A percentile compares a stretch with the other conserved stretches of the same genome.
phyloP scores from a whole-genome alignment of 257 asterid species.

The Solanum rostratum region DNA sequence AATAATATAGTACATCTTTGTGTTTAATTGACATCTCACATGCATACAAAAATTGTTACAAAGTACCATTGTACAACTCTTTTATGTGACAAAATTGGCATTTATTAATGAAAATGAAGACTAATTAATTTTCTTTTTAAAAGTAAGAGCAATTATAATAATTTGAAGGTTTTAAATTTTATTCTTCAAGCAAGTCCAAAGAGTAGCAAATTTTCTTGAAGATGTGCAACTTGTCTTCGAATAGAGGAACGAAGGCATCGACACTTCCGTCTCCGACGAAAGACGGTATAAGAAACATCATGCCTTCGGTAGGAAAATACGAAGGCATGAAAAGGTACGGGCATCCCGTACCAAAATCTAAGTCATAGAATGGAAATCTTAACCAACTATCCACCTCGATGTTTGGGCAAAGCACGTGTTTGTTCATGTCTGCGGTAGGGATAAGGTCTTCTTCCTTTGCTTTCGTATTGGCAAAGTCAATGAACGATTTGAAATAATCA shows the following conservation, averaged over 20 bases:
- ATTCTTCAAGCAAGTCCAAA: conserved; percentile 19
- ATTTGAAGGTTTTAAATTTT: not conserved
- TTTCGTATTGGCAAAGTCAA: conserved; percentile 51
- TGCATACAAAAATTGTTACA: not conserved
- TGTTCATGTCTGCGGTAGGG: conserved; percentile 39
- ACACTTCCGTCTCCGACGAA: conserved; percentile 55
- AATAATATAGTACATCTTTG: not conserved
- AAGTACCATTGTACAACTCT: not conserved
- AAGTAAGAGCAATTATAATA: not conserved
- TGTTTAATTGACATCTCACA: not conserved
- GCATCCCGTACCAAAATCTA: conserved; percentile 67
- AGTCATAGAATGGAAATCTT: conserved; percentile 62
- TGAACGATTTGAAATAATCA: conserved; percentile 52
- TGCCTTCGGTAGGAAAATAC: conserved; percentile 54
- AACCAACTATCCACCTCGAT: conserved; percentile 80
- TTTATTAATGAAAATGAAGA: not conserved
- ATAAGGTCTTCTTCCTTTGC: conserved; percentile 41
- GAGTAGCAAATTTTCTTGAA: conserved; percentile 54
- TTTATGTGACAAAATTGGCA: not conserved
- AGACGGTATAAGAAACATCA: conserved; percentile 57
- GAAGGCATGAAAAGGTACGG: conserved; percentile 72
- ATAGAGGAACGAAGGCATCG: conserved; percentile 54
- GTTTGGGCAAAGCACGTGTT: conserved; percentile 55
- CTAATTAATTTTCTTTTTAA: not conserved
- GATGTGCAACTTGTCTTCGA: conserved; percentile 26